phyloP scores from a whole-genome alignment of 1,284 basidiomycete genomes.

The Baeospora myosura region DNA sequence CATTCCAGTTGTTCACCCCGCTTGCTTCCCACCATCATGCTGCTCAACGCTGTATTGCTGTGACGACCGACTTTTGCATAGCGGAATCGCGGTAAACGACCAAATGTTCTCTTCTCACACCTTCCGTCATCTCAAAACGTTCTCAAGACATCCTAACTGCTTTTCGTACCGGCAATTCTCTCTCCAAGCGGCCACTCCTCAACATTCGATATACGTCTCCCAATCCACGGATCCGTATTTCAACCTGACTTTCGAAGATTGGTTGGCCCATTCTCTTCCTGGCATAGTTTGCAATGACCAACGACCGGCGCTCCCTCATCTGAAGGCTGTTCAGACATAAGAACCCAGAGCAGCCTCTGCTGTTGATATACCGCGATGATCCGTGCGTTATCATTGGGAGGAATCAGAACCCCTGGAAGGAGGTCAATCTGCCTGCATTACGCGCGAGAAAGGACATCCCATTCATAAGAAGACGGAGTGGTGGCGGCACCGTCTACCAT shows the following conservation, averaged over 20 bases:
- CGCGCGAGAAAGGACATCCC: constrained; percentile 46
- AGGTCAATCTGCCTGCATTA: constrained; percentile 71
- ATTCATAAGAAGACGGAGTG: constrained; percentile 82
- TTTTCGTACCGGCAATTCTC: no score
- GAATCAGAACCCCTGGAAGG: constrained; percentile 99
- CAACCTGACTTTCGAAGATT: constrained; percentile 92
- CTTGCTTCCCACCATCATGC: no score
- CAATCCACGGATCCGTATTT: constrained; percentile 83
- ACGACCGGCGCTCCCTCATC: background rate
- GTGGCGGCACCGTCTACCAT: constrained; percentile 98
- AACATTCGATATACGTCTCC: constrained; percentile 73
- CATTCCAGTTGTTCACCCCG: no score
- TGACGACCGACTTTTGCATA: no score
- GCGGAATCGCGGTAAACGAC: no score
- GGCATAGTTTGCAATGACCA: constrained; percentile 4
- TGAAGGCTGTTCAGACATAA: constrained; percentile 83
- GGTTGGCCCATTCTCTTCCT: constrained; percentile 41
- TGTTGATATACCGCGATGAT: constrained; percentile 84
- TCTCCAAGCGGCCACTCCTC: constrained; percentile 16
- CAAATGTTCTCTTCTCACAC: no score
- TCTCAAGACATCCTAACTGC: no score
- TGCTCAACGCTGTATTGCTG: no score
- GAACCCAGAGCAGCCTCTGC: constrained; percentile 56
- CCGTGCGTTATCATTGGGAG: constrained; percentile 94
- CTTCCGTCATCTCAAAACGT: no score